These are phyloP conservation scores for Crithidia acanthocephali DNA, from an alignment of 208 protist genomes.

Conservation along the genomic window DNA sequence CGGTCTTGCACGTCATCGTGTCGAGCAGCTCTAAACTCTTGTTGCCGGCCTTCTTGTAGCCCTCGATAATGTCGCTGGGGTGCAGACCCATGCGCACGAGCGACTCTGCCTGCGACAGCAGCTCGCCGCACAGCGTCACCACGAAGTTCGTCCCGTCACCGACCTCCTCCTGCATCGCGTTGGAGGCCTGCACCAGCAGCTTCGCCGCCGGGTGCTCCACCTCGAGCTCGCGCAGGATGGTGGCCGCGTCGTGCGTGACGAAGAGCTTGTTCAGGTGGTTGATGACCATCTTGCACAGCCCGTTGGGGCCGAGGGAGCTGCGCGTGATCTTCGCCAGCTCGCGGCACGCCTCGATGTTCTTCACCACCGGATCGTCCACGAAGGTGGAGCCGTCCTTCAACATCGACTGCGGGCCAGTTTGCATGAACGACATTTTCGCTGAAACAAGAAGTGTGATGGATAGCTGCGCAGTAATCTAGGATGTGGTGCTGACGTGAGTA, in stretches of 20 bases:
- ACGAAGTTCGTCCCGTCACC: conserved; percentile 99
- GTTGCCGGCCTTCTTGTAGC: conserved; percentile 96
- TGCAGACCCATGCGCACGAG: conserved; percentile 98
- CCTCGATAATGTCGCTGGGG: conserved; percentile 98
- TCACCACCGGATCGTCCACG: conserved; percentile 97
- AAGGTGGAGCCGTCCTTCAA: conserved; percentile 92
- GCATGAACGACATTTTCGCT: conserved; percentile 93
- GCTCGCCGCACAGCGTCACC: conserved; percentile 98
- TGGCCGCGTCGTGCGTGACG: conserved; percentile 99
- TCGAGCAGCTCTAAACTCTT: conserved; percentile 94
- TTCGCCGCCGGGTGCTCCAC: conserved; percentile 99
- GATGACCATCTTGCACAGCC: conserved; percentile 99
- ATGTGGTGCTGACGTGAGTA: too few relatives aligned
- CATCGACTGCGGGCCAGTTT: conserved; percentile 86
- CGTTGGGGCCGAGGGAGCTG: conserved; percentile 99
- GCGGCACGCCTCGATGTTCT: conserved; percentile 99
- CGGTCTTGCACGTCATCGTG: conserved; percentile 58
- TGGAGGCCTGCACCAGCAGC: conserved; percentile 98
- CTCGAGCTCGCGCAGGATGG: conserved; percentile 99
- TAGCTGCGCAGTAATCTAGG: too few relatives aligned
- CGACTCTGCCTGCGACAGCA: conserved; percentile 97
- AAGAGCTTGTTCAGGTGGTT: conserved; percentile 99
- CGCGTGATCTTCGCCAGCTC: conserved; percentile 97
- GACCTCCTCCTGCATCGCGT: conserved; percentile 98
- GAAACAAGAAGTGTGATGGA: too few relatives aligned